phyloP scores from a whole-genome alignment of 2,329 filamentous ascomycete genomes.

The Cladosporium sp. region DNA sequence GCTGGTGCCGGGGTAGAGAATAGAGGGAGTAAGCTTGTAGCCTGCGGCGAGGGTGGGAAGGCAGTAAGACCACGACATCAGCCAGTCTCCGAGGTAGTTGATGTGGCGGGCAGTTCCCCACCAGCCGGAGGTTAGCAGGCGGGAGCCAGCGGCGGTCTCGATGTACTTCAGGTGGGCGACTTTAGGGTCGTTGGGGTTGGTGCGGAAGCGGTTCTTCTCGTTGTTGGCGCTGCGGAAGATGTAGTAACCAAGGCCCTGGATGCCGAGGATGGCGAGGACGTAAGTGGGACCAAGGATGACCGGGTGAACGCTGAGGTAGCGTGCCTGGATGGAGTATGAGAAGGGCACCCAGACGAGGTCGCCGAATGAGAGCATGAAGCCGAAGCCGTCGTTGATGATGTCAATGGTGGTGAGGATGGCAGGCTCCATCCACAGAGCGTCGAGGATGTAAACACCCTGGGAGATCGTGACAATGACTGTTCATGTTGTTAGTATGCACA shows the following conservation, averaged over 20 bases:
- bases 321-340: conserved; percentile 78
- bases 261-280: conserved; percentile 62
- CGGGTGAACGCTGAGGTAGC: conserved; percentile 82
- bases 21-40: conserved; percentile 67
- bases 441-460: conserved; percentile 80
- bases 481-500: conserved; percentile 18
- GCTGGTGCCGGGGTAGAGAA: conserved; percentile 58
- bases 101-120: conserved; percentile 91
- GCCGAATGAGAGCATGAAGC: conserved; percentile 91
- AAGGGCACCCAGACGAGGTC: conserved; percentile 94
- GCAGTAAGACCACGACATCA: conserved; percentile 88
- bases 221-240: conserved; percentile 94
- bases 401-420: conserved; percentile 93
- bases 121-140: conserved; percentile 83
- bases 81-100: conserved; percentile 95
- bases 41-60: conserved; percentile 83
- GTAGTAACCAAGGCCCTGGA: conserved; percentile 74
- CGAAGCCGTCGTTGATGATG: conserved; percentile 88
- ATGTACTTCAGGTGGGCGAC: conserved; percentile 83
- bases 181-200: conserved; percentile 75
- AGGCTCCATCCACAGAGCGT: conserved; percentile 82
- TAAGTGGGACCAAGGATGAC: conserved; percentile 71
- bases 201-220: conserved; percentile 93
- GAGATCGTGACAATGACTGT: conserved; percentile 69
- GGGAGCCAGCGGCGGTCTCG: conserved; percentile 77